Conservation (phyloP, 495 filamentous ascomycete genomes). For the Pyronema domesticum region DNA sequence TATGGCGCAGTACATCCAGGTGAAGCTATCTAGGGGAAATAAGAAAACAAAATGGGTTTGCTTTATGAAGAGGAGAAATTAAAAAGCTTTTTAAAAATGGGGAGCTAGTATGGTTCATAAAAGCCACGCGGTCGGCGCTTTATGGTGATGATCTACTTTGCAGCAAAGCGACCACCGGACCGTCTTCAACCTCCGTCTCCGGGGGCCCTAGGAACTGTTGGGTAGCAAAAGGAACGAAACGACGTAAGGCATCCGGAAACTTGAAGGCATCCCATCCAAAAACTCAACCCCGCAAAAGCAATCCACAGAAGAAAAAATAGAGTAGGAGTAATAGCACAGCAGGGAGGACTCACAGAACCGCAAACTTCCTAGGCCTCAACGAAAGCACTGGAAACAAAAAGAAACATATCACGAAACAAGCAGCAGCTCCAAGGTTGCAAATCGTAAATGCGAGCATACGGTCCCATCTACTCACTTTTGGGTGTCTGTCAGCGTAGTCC, state of each 20-base stretch:
- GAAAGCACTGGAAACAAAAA: constrained; percentile 65
- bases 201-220: too few relatives aligned
- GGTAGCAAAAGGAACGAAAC: too few relatives aligned
- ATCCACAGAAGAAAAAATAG: neutral
- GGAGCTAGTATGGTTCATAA: too few relatives aligned
- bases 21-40: neutral
- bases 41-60: too few relatives aligned
- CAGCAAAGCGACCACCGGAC: too few relatives aligned
- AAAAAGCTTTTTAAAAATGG: too few relatives aligned
- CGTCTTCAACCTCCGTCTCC: too few relatives aligned
- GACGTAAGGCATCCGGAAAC: too few relatives aligned
- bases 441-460: constrained; percentile 77
- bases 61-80: too few relatives aligned
- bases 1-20: neutral
- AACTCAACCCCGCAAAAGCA: neutral
- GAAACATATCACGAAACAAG: constrained; percentile 86
- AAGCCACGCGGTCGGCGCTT: too few relatives aligned
- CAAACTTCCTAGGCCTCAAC: constrained; percentile 76
- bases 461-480: constrained; percentile 89
- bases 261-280: too few relatives aligned
- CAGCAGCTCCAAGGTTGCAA: constrained; percentile 77
- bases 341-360: constrained; percentile 64
- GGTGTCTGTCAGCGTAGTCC: constrained; percentile 23
- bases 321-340: neutral
- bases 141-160: too few relatives aligned